A percentile compares a stretch with the other conserved stretches of the same genome.
phyloP scores from a whole-genome alignment of 2,329 filamentous ascomycete genomes.

The Balansia obtecta region DNA sequence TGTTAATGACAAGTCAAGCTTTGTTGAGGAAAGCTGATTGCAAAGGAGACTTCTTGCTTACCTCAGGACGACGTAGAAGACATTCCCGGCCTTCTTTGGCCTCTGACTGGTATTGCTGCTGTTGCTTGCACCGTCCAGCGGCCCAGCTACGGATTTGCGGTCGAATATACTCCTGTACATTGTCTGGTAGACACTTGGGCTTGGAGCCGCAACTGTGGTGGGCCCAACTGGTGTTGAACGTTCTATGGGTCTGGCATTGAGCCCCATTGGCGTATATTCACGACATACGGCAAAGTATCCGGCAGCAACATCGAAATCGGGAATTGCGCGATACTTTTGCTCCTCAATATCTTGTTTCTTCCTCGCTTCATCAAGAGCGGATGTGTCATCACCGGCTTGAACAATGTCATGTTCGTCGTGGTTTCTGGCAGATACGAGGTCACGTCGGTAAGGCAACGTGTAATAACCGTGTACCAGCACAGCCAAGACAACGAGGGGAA shows the following conservation, averaged over 20 bases:
- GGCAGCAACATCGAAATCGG: conserved; percentile 67
- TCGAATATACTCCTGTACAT: conserved; percentile 98
- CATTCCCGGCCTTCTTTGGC: conserved; percentile 62
- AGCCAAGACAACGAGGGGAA: conserved; percentile 55
- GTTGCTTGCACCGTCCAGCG: conserved; percentile 35
- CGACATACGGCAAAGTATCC: conserved; percentile 93
- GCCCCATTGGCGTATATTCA: conserved; percentile 81
- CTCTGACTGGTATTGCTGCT: conserved; percentile 36
- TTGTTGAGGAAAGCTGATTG: background rate
- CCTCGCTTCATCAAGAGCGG: conserved; percentile 46
- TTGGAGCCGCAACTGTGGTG: conserved; percentile 61
- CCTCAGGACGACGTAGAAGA: conserved; percentile 87
- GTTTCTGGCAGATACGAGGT: conserved; percentile 18
- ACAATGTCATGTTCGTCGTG: conserved; percentile 30
- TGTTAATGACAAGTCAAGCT: background rate
- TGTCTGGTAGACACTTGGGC: conserved; percentile 90
- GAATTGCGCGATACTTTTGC: conserved; percentile 38
- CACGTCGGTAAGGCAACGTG: conserved; percentile 45
- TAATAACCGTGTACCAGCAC: conserved; percentile 57
- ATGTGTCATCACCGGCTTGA: conserved; percentile 51
- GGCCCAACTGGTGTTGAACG: conserved; percentile 69
- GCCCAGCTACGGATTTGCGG: conserved; percentile 43
- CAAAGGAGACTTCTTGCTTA: conserved; percentile 21
- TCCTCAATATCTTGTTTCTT: conserved; percentile 45
- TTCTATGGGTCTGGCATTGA: conserved; percentile 88